Percentiles rank a stretch among this genome's conserved stretches.
Conservation (phyloP, 345 rosid genomes). For the Hibiscus mutabilis region DNA sequence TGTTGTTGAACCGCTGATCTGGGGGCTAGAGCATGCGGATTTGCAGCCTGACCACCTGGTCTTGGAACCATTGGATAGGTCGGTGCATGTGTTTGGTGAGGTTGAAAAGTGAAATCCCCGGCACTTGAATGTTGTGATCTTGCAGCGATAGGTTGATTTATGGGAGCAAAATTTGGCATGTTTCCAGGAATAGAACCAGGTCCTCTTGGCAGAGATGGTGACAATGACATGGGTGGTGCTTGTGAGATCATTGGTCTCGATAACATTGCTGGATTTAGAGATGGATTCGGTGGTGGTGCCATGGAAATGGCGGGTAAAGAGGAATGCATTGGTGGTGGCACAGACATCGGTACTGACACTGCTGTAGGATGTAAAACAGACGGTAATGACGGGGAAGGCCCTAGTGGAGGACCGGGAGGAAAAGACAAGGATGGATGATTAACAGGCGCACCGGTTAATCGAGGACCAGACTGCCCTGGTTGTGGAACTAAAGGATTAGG, state of each 20-base stretch:
- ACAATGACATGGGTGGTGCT: constrained; percentile 22
- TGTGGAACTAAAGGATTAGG: constrained; percentile 26
- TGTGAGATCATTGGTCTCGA: constrained; percentile 13
- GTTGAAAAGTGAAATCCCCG: constrained; percentile 60
- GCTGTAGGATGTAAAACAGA: constrained; percentile 23
- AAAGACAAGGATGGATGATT: constrained; percentile 31
- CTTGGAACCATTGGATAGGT: constrained; percentile 35
- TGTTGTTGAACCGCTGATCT: constrained; percentile 26
- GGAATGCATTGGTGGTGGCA: constrained; percentile 27
- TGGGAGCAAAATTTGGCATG: constrained; percentile 31
- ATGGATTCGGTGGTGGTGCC: constrained; percentile 15
- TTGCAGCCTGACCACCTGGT: constrained; percentile 28
- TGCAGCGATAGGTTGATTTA: constrained; percentile 28
- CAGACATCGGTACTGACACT: constrained; percentile 15
- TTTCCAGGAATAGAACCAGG: constrained; percentile 17
- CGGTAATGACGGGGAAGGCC: constrained; percentile 12
- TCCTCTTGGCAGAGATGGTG: constrained; percentile 23
- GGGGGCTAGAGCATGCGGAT: constrained; percentile 24
- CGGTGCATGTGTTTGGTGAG: constrained; percentile 31
- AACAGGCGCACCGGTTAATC: constrained; percentile 19
- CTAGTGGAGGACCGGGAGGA: constrained; percentile 25
- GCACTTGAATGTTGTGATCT: constrained; percentile 35
- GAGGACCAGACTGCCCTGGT: constrained; percentile 15
- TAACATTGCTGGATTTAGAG: constrained; percentile 15
- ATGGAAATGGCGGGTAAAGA: constrained; percentile 8